phyloP scores from a whole-genome alignment of 495 filamentous ascomycete genomes.

The Podospora tetraspora region DNA sequence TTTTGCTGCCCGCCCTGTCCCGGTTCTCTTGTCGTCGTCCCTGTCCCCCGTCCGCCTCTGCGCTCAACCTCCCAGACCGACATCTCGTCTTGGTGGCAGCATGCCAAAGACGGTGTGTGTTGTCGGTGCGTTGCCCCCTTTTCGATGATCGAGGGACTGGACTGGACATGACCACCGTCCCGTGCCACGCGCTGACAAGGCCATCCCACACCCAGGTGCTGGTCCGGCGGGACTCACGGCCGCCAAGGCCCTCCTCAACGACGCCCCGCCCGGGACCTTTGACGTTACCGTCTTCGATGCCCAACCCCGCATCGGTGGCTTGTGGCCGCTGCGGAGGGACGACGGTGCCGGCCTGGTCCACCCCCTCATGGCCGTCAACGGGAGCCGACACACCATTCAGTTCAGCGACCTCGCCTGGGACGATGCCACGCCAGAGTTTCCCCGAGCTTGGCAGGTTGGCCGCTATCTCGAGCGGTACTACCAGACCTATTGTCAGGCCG shows the following conservation, averaged over 20 bases:
- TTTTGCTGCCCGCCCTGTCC: background rate
- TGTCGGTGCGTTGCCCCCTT: constrained; percentile 49
- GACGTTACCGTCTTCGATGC: constrained; percentile 67
- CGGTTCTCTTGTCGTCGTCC: background rate
- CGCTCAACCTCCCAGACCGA: background rate
- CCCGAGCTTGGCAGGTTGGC: constrained; percentile 70
- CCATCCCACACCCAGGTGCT: constrained; percentile 48
- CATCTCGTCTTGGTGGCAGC: background rate
- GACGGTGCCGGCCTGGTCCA: constrained; percentile 49
- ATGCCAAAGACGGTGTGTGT: constrained; percentile 59
- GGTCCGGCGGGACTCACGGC: constrained; percentile 78
- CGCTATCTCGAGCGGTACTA: constrained; percentile 63
- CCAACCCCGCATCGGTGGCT: constrained; percentile 60
- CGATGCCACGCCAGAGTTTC: constrained; percentile 54
- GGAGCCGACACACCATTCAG: constrained; percentile 68
- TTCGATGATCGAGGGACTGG: background rate
- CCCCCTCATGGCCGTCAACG: constrained; percentile 70
- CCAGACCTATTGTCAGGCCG: constrained; percentile 48
- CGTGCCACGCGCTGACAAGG: background rate
- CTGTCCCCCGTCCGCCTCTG: background rate
- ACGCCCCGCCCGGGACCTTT: constrained; percentile 53
- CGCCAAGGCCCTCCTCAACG: constrained; percentile 70
- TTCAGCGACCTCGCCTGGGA: constrained; percentile 77
- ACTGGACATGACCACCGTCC: background rate
- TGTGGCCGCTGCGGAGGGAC: constrained; percentile 57